Evolutionary conservation across 495 filamentous ascomycete genomes (phyloP).

Genomic region (Apodospora peruviana): DNA sequence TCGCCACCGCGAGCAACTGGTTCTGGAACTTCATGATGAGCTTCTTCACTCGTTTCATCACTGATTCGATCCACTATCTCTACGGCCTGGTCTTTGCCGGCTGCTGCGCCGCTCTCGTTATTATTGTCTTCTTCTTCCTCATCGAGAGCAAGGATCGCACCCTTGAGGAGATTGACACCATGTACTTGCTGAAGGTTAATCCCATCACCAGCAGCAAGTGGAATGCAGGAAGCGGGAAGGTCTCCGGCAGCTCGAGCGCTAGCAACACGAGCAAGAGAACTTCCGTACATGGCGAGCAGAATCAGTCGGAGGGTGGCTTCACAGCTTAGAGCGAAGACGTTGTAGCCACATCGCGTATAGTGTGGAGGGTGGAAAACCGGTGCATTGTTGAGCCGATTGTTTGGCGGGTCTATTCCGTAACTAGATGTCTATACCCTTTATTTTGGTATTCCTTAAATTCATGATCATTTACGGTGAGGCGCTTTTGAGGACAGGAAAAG

Average conservation of each 20-base stretch:
- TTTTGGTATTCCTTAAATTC: too few species aligned
- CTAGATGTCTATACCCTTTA: too few species aligned
- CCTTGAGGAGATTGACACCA: conserved; percentile 66
- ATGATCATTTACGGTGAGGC: too few species aligned
- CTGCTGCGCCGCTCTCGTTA: conserved; percentile 59
- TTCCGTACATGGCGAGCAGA: too few species aligned
- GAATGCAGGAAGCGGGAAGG: conserved; percentile 4
- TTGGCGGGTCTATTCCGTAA: too few species aligned
- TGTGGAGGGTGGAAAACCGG: too few species aligned
- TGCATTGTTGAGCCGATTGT: too few species aligned
- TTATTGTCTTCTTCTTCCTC: conserved; percentile 75
- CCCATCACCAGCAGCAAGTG: conserved; percentile 42
- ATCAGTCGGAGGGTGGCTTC: too few species aligned
- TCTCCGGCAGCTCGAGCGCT: neutral
- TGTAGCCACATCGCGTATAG: too few species aligned
- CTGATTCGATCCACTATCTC: conserved; percentile 64
- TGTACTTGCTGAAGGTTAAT: conserved; percentile 70
- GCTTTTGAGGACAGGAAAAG: too few species aligned
- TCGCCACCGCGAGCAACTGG: conserved; percentile 82
- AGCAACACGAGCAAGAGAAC: too few species aligned
- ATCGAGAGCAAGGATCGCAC: conserved; percentile 52
- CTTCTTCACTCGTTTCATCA: conserved; percentile 54
- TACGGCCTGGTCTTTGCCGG: conserved; percentile 83
- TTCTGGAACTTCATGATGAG: conserved; percentile 68
- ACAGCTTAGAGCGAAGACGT: too few species aligned